phyloP scores from a whole-genome alignment of 257 asterid species.

The Rauvolfia tetraphylla region DNA sequence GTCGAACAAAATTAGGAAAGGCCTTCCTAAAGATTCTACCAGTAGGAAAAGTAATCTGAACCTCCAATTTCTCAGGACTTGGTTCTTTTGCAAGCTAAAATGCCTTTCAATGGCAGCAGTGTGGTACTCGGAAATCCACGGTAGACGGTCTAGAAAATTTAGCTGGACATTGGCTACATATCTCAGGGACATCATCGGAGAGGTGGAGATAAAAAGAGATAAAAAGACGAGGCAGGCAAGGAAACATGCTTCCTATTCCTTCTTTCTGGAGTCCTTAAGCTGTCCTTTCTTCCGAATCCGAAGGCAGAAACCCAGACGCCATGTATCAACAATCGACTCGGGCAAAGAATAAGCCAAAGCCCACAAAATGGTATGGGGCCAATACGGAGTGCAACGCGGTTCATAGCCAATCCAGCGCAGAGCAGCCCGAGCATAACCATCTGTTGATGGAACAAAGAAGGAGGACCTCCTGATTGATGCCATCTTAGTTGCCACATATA shows the following conservation, averaged over 20 bases:
- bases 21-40: not conserved
- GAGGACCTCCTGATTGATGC: slow-evolving; percentile 90
- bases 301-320: slow-evolving; percentile 75
- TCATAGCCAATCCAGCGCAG: slow-evolving; percentile 84
- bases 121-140: not conserved
- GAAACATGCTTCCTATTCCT: slow-evolving; percentile 39
- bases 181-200: not conserved
- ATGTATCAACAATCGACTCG: slow-evolving; percentile 61
- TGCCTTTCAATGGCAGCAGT: not conserved
- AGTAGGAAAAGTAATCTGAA: not conserved
- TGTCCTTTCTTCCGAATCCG: slow-evolving; percentile 77
- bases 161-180: not conserved
- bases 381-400: slow-evolving; percentile 94
- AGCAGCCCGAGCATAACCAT: slow-evolving; percentile 79
- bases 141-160: not conserved
- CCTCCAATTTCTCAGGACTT: not conserved
- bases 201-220: not conserved
- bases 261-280: slow-evolving; percentile 69
- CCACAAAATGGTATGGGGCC: slow-evolving; percentile 95
- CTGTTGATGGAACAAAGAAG: slow-evolving; percentile 86
- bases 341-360: slow-evolving; percentile 52
- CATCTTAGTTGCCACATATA: slow-evolving; percentile 95
- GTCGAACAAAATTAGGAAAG: not conserved
- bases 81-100: not conserved
- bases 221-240: not conserved